Evolutionary conservation across 2,329 filamentous ascomycete genomes (phyloP).

Genomic region (Arthrobotrys megalospora): DNA sequence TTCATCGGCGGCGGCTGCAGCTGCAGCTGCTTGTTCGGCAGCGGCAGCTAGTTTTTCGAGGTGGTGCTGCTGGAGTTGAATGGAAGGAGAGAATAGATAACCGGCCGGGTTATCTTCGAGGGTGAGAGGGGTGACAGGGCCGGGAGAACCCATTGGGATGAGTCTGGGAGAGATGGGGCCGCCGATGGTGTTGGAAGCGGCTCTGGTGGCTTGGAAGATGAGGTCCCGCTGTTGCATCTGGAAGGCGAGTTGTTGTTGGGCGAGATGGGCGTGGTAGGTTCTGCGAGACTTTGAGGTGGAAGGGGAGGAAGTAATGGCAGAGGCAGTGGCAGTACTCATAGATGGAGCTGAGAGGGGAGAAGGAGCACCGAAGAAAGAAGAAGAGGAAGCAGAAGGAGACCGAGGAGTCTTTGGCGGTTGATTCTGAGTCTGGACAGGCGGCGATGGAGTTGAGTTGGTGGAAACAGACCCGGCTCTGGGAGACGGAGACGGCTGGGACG

Average conservation of each 20-base stretch:
- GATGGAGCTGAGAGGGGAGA: constrained; percentile 27
- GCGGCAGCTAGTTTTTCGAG: constrained; percentile 63
- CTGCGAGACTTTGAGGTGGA: background rate
- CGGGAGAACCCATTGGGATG: constrained; percentile 64
- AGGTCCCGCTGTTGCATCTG: constrained; percentile 65
- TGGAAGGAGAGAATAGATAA: constrained; percentile 53
- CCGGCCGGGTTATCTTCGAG: constrained; percentile 62
- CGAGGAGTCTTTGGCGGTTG: constrained; percentile 5
- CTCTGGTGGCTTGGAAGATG: constrained; percentile 64
- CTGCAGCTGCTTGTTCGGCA: constrained; percentile 66
- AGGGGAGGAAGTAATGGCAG: background rate
- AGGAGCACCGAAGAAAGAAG: constrained; percentile 30
- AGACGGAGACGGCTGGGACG: constrained; percentile 5
- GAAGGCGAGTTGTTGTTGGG: constrained; percentile 64
- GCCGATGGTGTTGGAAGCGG: constrained; percentile 57
- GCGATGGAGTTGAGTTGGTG: constrained; percentile 10
- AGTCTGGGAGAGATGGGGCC: constrained; percentile 63
- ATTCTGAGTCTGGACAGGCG: constrained; percentile 2
- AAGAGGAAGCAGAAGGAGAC: constrained; percentile 23
- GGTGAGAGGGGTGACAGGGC: constrained; percentile 64
- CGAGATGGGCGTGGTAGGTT: constrained; percentile 62
- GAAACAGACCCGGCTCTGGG: background rate
- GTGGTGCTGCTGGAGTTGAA: constrained; percentile 51
- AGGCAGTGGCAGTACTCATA: constrained; percentile 7
- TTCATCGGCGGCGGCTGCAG: constrained; percentile 61